Percentiles rank a stretch among this genome's conserved stretches.
phyloP scores from a whole-genome alignment of 805 yeast species.

The Naumovozyma castellii region DNA sequence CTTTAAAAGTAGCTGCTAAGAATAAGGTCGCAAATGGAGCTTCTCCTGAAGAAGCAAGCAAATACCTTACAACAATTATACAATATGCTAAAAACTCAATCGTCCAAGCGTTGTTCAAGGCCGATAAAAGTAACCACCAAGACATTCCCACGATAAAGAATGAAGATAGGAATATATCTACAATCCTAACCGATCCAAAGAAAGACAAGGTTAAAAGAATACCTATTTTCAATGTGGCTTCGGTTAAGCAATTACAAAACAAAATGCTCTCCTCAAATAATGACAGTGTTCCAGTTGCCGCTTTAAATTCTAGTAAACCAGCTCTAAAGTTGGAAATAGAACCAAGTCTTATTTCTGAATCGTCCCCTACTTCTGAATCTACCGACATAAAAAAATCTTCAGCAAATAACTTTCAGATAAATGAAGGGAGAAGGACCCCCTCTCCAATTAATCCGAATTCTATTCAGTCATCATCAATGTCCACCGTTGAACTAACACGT shows the following conservation, averaged over 20 bases:
- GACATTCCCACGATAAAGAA: constrained; percentile 6
- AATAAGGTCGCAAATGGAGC: constrained; percentile 28
- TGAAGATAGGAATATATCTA: not conserved
- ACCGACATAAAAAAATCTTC: not conserved
- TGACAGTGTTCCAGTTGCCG: not conserved
- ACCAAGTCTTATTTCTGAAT: not conserved
- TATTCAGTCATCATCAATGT: not conserved
- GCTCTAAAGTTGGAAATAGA: not conserved
- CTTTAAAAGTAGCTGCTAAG: constrained; percentile 28
- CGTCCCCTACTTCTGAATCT: not conserved
- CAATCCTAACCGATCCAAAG: not conserved
- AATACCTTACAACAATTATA: constrained; percentile 22
- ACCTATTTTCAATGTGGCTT: constrained; percentile 20
- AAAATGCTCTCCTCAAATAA: not conserved
- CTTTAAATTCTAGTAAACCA: not conserved
- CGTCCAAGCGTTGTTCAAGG: constrained; percentile 16
- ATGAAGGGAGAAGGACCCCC: not conserved
- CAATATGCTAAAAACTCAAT: constrained; percentile 26
- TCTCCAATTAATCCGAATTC: not conserved
- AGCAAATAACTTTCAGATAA: not conserved
- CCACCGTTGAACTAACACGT: not conserved
- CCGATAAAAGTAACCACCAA: constrained; percentile 8
- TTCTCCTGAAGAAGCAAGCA: constrained; percentile 25
- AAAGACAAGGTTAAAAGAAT: constrained; percentile 7
- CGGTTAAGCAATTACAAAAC: constrained; percentile 9